Evolutionary conservation across 306 rosid species (phyloP).

Genomic region (Trichosanthes cucumerina): DNA sequence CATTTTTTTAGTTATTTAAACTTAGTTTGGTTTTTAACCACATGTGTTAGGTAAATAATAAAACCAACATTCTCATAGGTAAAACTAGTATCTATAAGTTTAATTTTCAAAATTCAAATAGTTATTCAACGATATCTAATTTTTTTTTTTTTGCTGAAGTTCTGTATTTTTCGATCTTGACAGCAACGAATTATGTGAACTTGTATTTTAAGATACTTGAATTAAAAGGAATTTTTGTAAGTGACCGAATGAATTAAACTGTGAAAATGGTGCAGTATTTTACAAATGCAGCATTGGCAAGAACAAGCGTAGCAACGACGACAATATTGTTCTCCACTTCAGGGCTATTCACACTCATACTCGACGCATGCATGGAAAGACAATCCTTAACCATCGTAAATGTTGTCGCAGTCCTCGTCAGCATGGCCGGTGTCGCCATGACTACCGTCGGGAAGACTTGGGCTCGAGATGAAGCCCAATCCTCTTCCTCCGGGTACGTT

Average conservation of each 20-base stretch:
- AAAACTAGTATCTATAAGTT: too few species aligned
- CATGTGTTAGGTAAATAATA: too few species aligned
- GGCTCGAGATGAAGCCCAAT: constrained; percentile 3
- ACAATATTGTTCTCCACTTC: constrained; percentile 20
- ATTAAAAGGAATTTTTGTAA: too few species aligned
- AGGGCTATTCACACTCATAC: constrained; percentile 16
- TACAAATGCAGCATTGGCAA: constrained; percentile 17
- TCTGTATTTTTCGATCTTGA: too few species aligned
- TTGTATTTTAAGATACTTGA: too few species aligned
- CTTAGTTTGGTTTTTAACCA: too few species aligned
- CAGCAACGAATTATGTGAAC: too few species aligned
- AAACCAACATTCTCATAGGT: too few species aligned
- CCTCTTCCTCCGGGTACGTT: not conserved
- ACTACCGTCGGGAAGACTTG: constrained; percentile 17
- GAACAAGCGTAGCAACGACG: constrained; percentile 18
- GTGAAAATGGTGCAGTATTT: constrained; percentile 5
- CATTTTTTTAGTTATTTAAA: too few species aligned
- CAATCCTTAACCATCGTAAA: constrained; percentile 8
- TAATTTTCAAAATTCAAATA: too few species aligned
- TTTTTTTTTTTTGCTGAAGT: too few species aligned
- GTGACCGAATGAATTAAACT: not conserved
- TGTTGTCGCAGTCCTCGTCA: constrained; percentile 7
- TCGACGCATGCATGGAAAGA: constrained; percentile 6
- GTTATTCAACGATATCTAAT: too few species aligned
- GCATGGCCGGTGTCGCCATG: constrained; percentile 23